These are phyloP conservation scores for Talaromyces verruculosus DNA, from an alignment of 2,329 filamentous ascomycete species.

Conservation along the genomic window DNA sequence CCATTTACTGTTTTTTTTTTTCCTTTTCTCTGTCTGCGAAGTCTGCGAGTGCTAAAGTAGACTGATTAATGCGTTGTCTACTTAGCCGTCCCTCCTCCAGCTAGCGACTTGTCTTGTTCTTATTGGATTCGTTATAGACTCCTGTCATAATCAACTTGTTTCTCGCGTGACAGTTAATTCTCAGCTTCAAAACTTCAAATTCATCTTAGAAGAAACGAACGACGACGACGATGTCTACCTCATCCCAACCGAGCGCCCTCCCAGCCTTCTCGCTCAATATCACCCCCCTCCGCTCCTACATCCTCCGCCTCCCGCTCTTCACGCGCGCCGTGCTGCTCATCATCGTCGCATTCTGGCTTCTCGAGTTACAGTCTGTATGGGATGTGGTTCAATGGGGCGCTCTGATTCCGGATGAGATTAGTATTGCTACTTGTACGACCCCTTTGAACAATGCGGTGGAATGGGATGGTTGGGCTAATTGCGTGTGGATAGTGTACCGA, in stretches of 20 bases:
- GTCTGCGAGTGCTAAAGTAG: not conserved
- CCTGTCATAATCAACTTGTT: not conserved
- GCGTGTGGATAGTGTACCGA: slow-evolving; percentile 68
- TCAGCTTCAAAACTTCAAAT: not conserved
- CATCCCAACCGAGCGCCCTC: slow-evolving; percentile 43
- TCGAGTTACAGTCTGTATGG: slow-evolving; percentile 68
- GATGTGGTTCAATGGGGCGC: slow-evolving; percentile 74
- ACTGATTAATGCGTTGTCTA: not conserved
- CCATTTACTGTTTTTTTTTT: not conserved
- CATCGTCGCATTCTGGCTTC: slow-evolving; percentile 68
- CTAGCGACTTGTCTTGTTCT: slow-evolving; percentile 8
- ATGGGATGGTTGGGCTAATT: not conserved
- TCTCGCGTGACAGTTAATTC: not conserved
- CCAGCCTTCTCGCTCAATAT: slow-evolving; percentile 65
- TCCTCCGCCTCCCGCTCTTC: slow-evolving; percentile 82
- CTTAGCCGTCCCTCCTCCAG: not conserved
- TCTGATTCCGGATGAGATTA: slow-evolving; percentile 74
- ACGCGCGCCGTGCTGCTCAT: slow-evolving; percentile 69
- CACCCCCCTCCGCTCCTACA: slow-evolving; percentile 72
- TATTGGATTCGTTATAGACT: not conserved
- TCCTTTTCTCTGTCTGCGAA: not conserved
- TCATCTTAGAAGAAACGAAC: not conserved
- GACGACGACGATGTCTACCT: slow-evolving; percentile 11
- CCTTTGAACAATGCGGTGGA: too few relatives aligned
- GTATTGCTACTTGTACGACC: slow-evolving; percentile 63